Conservation (phyloP, 257 asterid species). For the Ehretia macrophylla region DNA sequence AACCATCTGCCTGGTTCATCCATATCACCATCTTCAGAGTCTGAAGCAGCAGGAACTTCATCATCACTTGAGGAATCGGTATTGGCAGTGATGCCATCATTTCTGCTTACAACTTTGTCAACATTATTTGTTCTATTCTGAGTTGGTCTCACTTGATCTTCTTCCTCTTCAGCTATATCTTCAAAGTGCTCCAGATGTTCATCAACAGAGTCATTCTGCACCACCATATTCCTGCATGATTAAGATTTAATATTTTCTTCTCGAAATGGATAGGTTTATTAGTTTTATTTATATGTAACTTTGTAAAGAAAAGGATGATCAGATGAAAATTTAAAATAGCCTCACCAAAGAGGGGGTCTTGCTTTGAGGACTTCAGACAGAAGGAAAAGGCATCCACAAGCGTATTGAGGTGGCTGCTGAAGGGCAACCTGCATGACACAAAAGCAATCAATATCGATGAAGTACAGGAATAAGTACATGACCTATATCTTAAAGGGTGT, state of each 20-base stretch:
- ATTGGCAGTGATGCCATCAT: background rate
- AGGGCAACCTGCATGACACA: conserved; percentile 55
- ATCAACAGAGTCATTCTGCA: conserved; percentile 33
- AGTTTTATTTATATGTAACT: background rate
- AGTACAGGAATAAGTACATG: background rate
- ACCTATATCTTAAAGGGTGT: background rate
- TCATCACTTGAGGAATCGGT: background rate
- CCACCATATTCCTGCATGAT: conserved; percentile 24
- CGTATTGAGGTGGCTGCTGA: conserved; percentile 96
- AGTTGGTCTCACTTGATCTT: background rate
- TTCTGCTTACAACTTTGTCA: background rate
- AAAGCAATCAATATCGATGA: conserved; percentile 10
- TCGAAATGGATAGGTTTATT: background rate
- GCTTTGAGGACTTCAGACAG: conserved; percentile 94
- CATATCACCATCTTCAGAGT: conserved; percentile 1
- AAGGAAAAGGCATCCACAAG: conserved; percentile 92
- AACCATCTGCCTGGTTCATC: background rate
- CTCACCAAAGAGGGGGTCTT: conserved; percentile 88
- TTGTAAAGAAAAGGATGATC: too few relatives aligned
- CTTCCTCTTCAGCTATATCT: conserved; percentile 12
- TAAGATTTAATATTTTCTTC: too few relatives aligned
- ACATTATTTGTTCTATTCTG: background rate
- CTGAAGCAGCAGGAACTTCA: conserved; percentile 1
- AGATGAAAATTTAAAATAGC: too few relatives aligned
- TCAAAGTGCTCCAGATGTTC: conserved; percentile 27